These are phyloP conservation scores for Chlamydomonas schloesseri DNA, from an alignment of 139 green algal genomes.

Conservation along the genomic window DNA sequence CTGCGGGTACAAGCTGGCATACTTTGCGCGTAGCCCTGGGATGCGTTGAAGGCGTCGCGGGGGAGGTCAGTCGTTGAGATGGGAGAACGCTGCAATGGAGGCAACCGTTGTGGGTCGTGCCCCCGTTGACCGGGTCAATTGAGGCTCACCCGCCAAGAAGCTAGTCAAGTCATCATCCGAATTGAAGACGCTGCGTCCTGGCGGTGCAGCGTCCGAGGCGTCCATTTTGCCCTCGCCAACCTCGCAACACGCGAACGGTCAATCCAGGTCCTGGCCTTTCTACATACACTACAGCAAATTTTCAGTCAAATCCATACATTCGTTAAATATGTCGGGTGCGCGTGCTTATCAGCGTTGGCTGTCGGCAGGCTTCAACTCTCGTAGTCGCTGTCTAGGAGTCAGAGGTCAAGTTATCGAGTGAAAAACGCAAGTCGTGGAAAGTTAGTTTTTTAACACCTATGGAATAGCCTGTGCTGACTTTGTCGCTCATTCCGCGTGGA, in stretches of 20 bases:
- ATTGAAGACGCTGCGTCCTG: constrained; percentile 1
- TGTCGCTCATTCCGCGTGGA: too few species aligned
- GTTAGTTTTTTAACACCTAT: too few species aligned
- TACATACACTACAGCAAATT: not conserved
- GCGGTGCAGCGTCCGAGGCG: not conserved
- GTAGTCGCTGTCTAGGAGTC: too few species aligned
- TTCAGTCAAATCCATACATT: not conserved
- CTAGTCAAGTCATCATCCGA: constrained; percentile 41
- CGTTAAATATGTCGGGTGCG: too few species aligned
- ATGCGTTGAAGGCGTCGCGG: not conserved
- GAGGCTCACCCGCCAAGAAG: constrained; percentile 22
- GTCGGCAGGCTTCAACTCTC: too few species aligned
- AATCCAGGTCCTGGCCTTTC: not conserved
- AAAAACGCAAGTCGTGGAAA: too few species aligned
- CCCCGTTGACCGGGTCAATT: not conserved
- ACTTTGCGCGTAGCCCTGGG: constrained; percentile 36
- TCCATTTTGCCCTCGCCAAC: not conserved
- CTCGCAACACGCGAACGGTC: not conserved
- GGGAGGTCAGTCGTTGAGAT: too few species aligned
- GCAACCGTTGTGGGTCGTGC: not conserved
- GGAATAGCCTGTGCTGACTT: too few species aligned
- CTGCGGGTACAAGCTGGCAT: constrained; percentile 4
- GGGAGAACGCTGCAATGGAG: too few species aligned
- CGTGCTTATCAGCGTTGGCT: not conserved
- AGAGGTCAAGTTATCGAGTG: too few species aligned